Evolutionary conservation across 202 grass and related monocot species (phyloP).

Genomic region (Brachypodium distachyon): DNA sequence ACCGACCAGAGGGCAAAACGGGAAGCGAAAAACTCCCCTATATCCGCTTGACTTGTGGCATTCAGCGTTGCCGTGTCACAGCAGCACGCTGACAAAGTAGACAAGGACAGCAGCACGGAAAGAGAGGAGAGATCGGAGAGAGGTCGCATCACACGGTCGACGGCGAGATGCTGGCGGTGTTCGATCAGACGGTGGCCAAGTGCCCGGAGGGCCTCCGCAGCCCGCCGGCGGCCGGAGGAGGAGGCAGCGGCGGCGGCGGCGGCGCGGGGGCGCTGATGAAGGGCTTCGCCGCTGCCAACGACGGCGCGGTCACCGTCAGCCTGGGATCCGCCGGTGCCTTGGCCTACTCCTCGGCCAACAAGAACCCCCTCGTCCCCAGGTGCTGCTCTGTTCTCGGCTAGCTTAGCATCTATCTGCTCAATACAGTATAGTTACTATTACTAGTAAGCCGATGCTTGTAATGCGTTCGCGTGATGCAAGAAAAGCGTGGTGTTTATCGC

Average conservation of each 20-base stretch:
- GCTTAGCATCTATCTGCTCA: background rate
- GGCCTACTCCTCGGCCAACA: slow-evolving; percentile 48
- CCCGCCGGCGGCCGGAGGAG: slow-evolving; percentile 27
- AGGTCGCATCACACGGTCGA: slow-evolving; percentile 30
- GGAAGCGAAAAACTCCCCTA: slow-evolving; percentile 1
- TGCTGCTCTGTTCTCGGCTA: background rate
- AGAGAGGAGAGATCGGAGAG: slow-evolving; percentile 7
- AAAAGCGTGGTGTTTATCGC: background rate
- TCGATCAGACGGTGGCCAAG: slow-evolving; percentile 87
- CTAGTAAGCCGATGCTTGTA: background rate
- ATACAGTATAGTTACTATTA: no score
- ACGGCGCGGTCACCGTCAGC: slow-evolving; percentile 68
- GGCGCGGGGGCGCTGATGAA: slow-evolving; percentile 52
- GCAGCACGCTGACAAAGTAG: background rate
- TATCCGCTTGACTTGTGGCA: slow-evolving; percentile 26
- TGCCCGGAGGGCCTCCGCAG: slow-evolving; percentile 77
- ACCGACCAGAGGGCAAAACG: slow-evolving; percentile 43
- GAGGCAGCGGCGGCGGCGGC: background rate
- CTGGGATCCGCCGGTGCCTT: slow-evolving; percentile 58
- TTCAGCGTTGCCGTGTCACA: background rate
- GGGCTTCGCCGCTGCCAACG: slow-evolving; percentile 44
- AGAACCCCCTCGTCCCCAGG: slow-evolving; percentile 70
- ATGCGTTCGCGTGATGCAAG: background rate
- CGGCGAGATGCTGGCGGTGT: slow-evolving; percentile 70
- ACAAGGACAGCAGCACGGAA: slow-evolving; percentile 21